These are phyloP conservation scores for Penicillium bovifimosum DNA, from an alignment of 495 filamentous ascomycete species.

Conservation along the genomic window DNA sequence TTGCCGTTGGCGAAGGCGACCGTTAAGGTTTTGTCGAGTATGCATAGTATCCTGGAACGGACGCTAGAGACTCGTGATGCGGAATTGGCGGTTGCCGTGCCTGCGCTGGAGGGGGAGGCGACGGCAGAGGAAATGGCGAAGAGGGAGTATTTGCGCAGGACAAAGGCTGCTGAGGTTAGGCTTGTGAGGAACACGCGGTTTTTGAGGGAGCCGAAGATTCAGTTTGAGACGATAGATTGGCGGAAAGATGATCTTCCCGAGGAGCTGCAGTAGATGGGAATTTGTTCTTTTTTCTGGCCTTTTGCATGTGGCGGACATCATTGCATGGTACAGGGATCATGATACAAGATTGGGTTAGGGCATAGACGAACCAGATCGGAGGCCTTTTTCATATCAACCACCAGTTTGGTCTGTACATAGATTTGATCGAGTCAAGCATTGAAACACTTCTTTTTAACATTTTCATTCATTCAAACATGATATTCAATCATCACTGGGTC, in stretches of 20 bases:
- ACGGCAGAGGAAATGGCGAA: slow-evolving; percentile 51
- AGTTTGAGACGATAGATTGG: slow-evolving; percentile 37
- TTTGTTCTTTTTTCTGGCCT: not conserved
- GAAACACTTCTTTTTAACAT: not conserved
- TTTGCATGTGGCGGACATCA: not conserved
- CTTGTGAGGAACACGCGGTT: slow-evolving; percentile 65
- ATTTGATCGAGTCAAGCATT: slow-evolving; percentile 5
- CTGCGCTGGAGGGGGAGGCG: slow-evolving; percentile 17
- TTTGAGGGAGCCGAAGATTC: slow-evolving; percentile 54
- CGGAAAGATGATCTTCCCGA: slow-evolving; percentile 28
- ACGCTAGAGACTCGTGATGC: slow-evolving; percentile 65
- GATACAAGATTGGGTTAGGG: not conserved
- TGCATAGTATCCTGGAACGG: slow-evolving; percentile 77
- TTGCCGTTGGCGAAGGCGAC: slow-evolving; percentile 77
- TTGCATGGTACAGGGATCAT: slow-evolving; percentile 1
- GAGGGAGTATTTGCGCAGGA: slow-evolving; percentile 58
- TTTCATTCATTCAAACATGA: slow-evolving; percentile 10
- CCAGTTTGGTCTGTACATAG: slow-evolving; percentile 14
- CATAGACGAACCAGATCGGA: not conserved
- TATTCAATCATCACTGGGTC: slow-evolving; percentile 8
- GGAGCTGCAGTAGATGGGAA: slow-evolving; percentile 11
- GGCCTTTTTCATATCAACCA: not conserved
- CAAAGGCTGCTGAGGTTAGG: slow-evolving; percentile 74
- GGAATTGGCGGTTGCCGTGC: slow-evolving; percentile 33
- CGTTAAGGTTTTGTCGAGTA: slow-evolving; percentile 85